Evolutionary conservation across 2,329 filamentous ascomycete species (phyloP).

Genomic region (Sarocladium brachiariae): DNA sequence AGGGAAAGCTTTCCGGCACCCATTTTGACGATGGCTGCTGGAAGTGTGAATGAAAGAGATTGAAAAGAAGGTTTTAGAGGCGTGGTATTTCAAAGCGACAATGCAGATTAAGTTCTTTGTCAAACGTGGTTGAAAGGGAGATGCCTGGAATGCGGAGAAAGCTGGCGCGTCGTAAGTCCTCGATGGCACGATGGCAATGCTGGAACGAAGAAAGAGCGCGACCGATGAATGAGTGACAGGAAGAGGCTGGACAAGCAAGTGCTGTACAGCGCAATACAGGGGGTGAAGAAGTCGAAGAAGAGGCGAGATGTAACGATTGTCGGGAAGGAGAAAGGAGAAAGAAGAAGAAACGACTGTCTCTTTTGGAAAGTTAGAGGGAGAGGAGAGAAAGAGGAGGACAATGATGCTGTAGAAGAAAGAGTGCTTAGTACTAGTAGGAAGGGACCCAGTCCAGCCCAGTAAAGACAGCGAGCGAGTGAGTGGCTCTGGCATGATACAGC

Average conservation of each 20-base stretch:
- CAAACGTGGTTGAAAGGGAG: conserved; percentile 6
- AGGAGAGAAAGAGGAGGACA: conserved; percentile 1
- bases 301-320: conserved; percentile 12
- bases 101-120: not conserved
- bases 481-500: no score
- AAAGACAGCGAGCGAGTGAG: no score
- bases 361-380: conserved; percentile 3
- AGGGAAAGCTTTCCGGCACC: conserved; percentile 24
- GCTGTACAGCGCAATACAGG: conserved; percentile 4
- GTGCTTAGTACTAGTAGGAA: no score
- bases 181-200: conserved; percentile 1
- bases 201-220: conserved; percentile 4
- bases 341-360: conserved; percentile 10
- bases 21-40: conserved; percentile 20
- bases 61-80: not conserved
- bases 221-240: conserved; percentile 11
- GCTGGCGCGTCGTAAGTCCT: conserved; percentile 1
- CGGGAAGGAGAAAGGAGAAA: conserved; percentile 9
- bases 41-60: not conserved
- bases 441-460: no score
- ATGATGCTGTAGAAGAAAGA: conserved; percentile 2
- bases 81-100: not conserved
- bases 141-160: conserved; percentile 5
- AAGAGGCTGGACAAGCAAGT: conserved; percentile 9
- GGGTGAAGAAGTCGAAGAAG: not conserved